Conservation (phyloP, 768 basidiomycete species). For the Suillus variegatus region DNA sequence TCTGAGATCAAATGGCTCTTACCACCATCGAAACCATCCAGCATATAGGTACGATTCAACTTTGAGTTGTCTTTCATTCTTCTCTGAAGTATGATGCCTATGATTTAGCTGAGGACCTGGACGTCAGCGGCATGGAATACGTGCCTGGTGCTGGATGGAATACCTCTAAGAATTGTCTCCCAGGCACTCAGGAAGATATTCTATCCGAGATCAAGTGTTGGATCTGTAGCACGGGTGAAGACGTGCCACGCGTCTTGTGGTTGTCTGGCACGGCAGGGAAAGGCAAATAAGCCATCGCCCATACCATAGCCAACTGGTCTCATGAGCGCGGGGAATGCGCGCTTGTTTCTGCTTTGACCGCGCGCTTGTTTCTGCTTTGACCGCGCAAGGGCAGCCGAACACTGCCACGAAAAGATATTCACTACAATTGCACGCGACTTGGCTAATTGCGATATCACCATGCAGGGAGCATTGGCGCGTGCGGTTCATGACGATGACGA, state of each 20-base stretch:
- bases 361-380: constrained; percentile 18
- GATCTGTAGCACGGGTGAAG: constrained; percentile 6
- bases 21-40: too few species aligned
- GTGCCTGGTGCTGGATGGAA: constrained; percentile 3
- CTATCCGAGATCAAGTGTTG: constrained; percentile 19
- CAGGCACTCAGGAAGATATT: constrained; percentile 13
- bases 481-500: neutral
- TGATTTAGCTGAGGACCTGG: neutral
- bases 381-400: constrained; percentile 5
- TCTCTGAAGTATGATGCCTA: too few species aligned
- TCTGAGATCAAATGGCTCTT: neutral
- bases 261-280: constrained; percentile 15
- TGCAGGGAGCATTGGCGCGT: neutral
- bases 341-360: constrained; percentile 18
- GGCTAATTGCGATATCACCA: neutral
- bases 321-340: constrained; percentile 15
- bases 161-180: constrained; percentile 11
- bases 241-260: constrained; percentile 11
- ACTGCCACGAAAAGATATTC: constrained; percentile 2
- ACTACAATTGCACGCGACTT: neutral
- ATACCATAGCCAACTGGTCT: constrained; percentile 16
- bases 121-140: constrained; percentile 2
- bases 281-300: constrained; percentile 22
- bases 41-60: too few species aligned
- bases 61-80: too few species aligned